Conservation (phyloP, 1,139 yeast genomes). For the Blastobotrys ciferrii region DNA sequence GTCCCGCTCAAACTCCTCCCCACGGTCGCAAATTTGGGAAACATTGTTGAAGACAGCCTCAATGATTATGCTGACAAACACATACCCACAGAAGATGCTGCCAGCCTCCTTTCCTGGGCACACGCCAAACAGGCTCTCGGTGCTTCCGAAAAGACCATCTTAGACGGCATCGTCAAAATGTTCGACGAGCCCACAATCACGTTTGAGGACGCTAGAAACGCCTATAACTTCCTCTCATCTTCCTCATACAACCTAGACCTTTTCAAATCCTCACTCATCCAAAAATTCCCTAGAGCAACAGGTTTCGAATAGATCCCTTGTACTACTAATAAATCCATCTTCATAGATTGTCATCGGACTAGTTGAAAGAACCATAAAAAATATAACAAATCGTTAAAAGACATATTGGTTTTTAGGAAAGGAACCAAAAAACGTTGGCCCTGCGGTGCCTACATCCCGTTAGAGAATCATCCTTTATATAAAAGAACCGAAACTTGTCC, state of each 20-base stretch:
- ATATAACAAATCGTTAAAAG: too few species aligned
- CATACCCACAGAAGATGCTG: slow-evolving; percentile 22
- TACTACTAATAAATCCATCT: slow-evolving; percentile 3
- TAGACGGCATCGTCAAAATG: slow-evolving; percentile 13
- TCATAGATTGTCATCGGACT: too few species aligned
- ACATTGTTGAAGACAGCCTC: slow-evolving; percentile 26
- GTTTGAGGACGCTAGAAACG: slow-evolving; percentile 16
- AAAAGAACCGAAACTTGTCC: too few species aligned
- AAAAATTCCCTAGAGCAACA: slow-evolving; percentile 27
- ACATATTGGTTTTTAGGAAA: too few species aligned
- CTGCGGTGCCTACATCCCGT: too few species aligned
- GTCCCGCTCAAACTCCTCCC: slow-evolving; percentile 35
- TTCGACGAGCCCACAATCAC: slow-evolving; percentile 3
- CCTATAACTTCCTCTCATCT: slow-evolving; percentile 16
- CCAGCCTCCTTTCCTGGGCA: slow-evolving; percentile 22
- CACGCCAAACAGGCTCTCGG: slow-evolving; percentile 22
- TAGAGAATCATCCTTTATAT: too few species aligned
- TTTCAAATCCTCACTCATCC: slow-evolving; percentile 18
- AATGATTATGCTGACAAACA: slow-evolving; percentile 28
- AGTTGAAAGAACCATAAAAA: too few species aligned
- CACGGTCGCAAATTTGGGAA: slow-evolving; percentile 30
- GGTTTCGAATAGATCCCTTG: slow-evolving; percentile 14
- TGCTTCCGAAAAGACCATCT: slow-evolving; percentile 15
- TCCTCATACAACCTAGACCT: slow-evolving; percentile 18
- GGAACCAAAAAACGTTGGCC: too few species aligned